phyloP scores from a whole-genome alignment of 2,329 filamentous ascomycete species.

The Cladosporium sp. region DNA sequence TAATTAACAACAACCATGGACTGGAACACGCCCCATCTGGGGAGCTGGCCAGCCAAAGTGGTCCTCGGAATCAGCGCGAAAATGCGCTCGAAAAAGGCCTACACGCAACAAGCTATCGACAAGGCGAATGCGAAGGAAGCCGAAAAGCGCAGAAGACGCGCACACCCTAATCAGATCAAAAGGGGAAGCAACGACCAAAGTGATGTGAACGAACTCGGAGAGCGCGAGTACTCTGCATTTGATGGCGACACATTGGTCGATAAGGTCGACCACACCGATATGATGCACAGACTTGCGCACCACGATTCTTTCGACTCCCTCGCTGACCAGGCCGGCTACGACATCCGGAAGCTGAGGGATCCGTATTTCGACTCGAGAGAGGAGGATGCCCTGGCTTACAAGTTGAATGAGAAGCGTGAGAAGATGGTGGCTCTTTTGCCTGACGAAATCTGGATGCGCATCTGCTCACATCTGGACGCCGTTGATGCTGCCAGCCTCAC shows the following conservation, averaged over 20 bases:
- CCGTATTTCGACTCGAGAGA: conserved; percentile 17
- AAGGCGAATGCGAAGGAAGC: conserved; percentile 23
- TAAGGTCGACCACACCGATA: conserved; percentile 33
- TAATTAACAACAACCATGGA: conserved; percentile 21
- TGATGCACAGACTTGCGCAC: conserved; percentile 36
- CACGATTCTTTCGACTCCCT: conserved; percentile 34
- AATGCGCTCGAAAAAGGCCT: conserved; percentile 27
- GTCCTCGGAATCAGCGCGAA: conserved; percentile 24
- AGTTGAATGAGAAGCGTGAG: conserved; percentile 28
- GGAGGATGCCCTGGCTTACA: not conserved
- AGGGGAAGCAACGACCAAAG: conserved; percentile 10
- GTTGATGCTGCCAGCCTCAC: conserved; percentile 49
- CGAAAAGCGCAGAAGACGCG: conserved; percentile 11
- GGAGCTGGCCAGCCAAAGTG: conserved; percentile 26
- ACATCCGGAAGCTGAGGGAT: conserved; percentile 18
- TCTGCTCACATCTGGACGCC: conserved; percentile 40
- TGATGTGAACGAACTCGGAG: conserved; percentile 30
- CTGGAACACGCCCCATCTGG: conserved; percentile 23
- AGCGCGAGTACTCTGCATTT: conserved; percentile 30
- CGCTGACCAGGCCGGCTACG: conserved; percentile 20
- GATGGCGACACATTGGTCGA: conserved; percentile 20
- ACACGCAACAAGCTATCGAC: conserved; percentile 25
- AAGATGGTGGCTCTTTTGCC: conserved; percentile 43
- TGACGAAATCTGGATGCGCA: conserved; percentile 42
- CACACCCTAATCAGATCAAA: conserved; percentile 4